Percentiles rank a stretch among this genome's conserved stretches.
phyloP scores from a whole-genome alignment of 75 land plant species.

The Sequoia sempervirens region DNA sequence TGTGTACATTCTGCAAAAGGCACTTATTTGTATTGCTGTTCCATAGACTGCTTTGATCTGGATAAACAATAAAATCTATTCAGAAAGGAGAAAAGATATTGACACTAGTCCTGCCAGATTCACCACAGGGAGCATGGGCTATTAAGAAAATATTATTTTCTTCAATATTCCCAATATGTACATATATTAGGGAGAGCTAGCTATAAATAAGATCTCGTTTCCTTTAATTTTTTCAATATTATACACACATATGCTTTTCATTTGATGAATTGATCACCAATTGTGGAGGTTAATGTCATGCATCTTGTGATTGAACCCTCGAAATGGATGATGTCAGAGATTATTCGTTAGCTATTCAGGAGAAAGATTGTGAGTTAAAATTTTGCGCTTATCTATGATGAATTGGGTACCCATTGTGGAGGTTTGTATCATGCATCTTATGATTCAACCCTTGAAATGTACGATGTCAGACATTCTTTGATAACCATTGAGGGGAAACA shows the following conservation, averaged over 20 bases:
- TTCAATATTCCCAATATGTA: too few species aligned
- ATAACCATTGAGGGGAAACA: not conserved
- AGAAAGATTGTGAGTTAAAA: not conserved
- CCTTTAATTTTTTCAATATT: not conserved
- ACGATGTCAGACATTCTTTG: not conserved
- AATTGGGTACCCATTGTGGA: not conserved
- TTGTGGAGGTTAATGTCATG: not conserved
- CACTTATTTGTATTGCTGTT: not conserved
- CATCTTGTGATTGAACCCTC: not conserved
- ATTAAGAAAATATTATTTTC: too few species aligned
- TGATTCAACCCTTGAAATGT: not conserved
- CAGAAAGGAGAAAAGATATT: not conserved
- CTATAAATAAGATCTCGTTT: not conserved
- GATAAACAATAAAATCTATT: not conserved
- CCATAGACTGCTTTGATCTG: not conserved
- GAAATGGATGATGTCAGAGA: not conserved
- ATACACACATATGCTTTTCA: not conserved
- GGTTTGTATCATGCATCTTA: not conserved
- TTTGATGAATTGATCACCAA: not conserved
- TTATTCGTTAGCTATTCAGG: not conserved
- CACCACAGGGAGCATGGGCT: not conserved
- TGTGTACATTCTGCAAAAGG: not conserved
- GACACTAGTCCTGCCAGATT: not conserved
- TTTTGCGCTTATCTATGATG: not conserved
- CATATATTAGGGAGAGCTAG: not conserved